Evolutionary conservation across 2,329 filamentous ascomycete genomes (phyloP).

Genomic region (Xylaria sp.): DNA sequence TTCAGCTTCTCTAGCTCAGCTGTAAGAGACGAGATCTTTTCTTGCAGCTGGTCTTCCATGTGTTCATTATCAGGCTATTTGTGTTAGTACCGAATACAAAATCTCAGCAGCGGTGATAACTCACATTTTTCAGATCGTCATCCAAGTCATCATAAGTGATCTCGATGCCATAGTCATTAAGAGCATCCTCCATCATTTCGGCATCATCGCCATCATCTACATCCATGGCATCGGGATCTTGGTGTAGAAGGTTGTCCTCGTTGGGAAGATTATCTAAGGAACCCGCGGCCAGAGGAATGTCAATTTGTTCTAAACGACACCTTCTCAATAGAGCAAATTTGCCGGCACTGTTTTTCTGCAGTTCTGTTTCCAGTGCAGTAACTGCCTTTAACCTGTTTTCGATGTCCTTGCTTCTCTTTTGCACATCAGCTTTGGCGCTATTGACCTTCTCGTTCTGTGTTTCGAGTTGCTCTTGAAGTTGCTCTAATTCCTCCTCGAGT

Average conservation of each 20-base stretch:
- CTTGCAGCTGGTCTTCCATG: slow-evolving; percentile 78
- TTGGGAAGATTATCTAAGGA: slow-evolving; percentile 89
- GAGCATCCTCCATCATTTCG: slow-evolving; percentile 68
- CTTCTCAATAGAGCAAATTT: slow-evolving; percentile 86
- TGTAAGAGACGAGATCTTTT: slow-evolving; percentile 78
- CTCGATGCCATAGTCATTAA: slow-evolving; percentile 91
- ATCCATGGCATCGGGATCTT: slow-evolving; percentile 91
- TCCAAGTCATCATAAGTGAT: slow-evolving; percentile 85
- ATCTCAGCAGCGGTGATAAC: slow-evolving; percentile 48
- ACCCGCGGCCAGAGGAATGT: slow-evolving; percentile 78
- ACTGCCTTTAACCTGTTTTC: slow-evolving; percentile 79
- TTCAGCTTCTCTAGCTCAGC: slow-evolving; percentile 91
- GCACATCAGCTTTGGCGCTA: slow-evolving; percentile 81
- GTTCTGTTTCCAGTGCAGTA: slow-evolving; percentile 80
- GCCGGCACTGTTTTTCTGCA: slow-evolving; percentile 84
- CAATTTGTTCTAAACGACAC: slow-evolving; percentile 93
- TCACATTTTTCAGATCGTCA: slow-evolving; percentile 81
- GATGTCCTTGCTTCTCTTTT: slow-evolving; percentile 85
- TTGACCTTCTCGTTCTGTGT: slow-evolving; percentile 79
- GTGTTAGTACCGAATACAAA: slow-evolving; percentile 45
- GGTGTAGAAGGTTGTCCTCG: slow-evolving; percentile 79
- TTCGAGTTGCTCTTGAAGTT: slow-evolving; percentile 73
- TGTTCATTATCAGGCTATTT: slow-evolving; percentile 72
- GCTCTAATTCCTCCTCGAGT: slow-evolving; percentile 75
- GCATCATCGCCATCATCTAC: slow-evolving; percentile 78